These are phyloP conservation scores for Zygosaccharomyces siamensis DNA, from an alignment of 805 yeast species.

Conservation along the genomic window DNA sequence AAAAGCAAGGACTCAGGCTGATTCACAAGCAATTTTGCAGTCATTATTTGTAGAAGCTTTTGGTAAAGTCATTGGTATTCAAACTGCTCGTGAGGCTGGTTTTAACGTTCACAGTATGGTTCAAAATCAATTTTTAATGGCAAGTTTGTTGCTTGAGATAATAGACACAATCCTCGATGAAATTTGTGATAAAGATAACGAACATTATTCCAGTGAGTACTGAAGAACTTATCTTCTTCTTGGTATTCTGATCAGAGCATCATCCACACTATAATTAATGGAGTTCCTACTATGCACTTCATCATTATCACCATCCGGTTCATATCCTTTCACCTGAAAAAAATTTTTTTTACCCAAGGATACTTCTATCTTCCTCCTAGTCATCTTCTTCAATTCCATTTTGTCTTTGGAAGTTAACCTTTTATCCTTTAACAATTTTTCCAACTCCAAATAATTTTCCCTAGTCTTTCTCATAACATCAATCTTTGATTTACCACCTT, in stretches of 20 bases:
- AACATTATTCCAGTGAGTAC: not conserved
- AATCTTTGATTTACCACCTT: conserved; percentile 8
- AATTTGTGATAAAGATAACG: conserved; percentile 1
- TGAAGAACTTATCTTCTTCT: conserved; percentile 1
- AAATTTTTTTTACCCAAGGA: conserved; percentile 20
- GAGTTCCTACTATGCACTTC: conserved; percentile 2
- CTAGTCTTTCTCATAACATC: conserved; percentile 8
- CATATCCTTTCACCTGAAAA: conserved; percentile 17
- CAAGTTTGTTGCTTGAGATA: conserved; percentile 54
- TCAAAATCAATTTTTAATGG: conserved; percentile 68
- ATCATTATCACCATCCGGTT: not conserved
- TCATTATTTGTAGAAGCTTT: conserved; percentile 58
- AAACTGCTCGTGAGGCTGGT: conserved; percentile 61
- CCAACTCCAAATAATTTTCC: conserved; percentile 16
- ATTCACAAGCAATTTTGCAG: conserved; percentile 53
- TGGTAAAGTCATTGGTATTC: conserved; percentile 67
- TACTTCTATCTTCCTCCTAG: conserved; percentile 13
- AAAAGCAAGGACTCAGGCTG: conserved; percentile 48
- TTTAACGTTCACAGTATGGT: conserved; percentile 55
- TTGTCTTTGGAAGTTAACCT: conserved; percentile 18
- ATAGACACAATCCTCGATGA: conserved; percentile 54
- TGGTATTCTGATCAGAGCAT: conserved; percentile 18
- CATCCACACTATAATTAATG: conserved; percentile 13
- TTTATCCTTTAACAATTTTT: conserved; percentile 19
- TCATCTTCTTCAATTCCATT: conserved; percentile 9